phyloP scores from a whole-genome alignment of 441 rosid species.

The Raphanus hybrid region DNA sequence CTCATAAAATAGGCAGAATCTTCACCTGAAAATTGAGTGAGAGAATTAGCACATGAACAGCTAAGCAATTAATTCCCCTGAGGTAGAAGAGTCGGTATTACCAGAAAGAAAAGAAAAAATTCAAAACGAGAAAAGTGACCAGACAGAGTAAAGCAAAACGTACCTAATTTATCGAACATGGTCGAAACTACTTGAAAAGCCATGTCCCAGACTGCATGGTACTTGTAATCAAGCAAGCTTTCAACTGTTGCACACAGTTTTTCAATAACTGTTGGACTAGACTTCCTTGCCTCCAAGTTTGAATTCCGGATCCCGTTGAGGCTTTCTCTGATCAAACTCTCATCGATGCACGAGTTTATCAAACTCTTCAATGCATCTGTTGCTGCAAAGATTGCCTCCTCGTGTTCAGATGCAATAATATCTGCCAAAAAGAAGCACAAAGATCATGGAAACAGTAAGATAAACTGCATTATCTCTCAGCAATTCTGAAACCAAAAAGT shows the following conservation, averaged over 20 bases:
- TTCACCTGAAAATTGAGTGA: slow-evolving; percentile 50
- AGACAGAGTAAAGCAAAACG: neutral
- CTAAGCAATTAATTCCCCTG: neutral
- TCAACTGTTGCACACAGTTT: slow-evolving; percentile 77
- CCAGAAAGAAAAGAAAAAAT: neutral
- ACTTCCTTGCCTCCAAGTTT: slow-evolving; percentile 47
- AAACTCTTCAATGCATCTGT: slow-evolving; percentile 77
- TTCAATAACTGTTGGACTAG: slow-evolving; percentile 77
- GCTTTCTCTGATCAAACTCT: slow-evolving; percentile 74
- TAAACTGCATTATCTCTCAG: slow-evolving; percentile 2
- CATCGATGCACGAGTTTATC: slow-evolving; percentile 74
- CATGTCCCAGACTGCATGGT: slow-evolving; percentile 81
- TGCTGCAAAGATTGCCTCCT: slow-evolving; percentile 90
- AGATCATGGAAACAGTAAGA: slow-evolving; percentile 18
- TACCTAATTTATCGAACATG: slow-evolving; percentile 85
- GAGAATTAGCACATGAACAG: slow-evolving; percentile 20
- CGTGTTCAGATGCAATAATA: slow-evolving; percentile 80
- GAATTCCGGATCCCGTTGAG: slow-evolving; percentile 57
- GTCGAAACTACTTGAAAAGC: slow-evolving; percentile 80
- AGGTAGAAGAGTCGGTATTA: slow-evolving; percentile 5
- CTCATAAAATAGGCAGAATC: slow-evolving; percentile 79
- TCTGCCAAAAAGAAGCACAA: slow-evolving; percentile 54
- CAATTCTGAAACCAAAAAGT: neutral
- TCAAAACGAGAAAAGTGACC: neutral
- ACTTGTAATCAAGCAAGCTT: slow-evolving; percentile 84